These are phyloP conservation scores for Saitoella complicata DNA, from an alignment of 805 yeast genomes.

Conservation along the genomic window DNA sequence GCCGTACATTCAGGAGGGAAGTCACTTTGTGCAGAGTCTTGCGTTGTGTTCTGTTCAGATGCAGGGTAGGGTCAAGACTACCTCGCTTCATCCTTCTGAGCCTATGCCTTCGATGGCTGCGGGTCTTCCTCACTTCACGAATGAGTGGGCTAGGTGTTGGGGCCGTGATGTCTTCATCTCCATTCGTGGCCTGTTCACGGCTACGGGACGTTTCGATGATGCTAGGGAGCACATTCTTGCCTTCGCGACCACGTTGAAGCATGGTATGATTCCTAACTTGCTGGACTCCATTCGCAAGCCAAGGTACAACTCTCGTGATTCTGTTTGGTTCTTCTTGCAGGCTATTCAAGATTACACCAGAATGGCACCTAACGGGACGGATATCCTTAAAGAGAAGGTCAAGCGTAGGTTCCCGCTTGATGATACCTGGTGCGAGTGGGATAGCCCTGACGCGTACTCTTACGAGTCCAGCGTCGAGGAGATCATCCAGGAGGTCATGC, in stretches of 20 bases:
- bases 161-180: slow-evolving; percentile 92
- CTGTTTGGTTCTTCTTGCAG: slow-evolving; percentile 88
- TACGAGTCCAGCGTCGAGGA: slow-evolving; percentile 58
- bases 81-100: slow-evolving; percentile 54
- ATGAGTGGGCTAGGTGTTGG: slow-evolving; percentile 93
- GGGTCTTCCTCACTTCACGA: slow-evolving; percentile 86
- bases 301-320: slow-evolving; percentile 89
- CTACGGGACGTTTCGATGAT: slow-evolving; percentile 61
- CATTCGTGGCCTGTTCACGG: slow-evolving; percentile 61
- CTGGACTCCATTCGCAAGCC: slow-evolving; percentile 90
- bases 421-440: slow-evolving; percentile 55
- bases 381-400: slow-evolving; percentile 53
- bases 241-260: slow-evolving; percentile 82
- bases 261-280: slow-evolving; percentile 86
- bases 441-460: slow-evolving; percentile 61
- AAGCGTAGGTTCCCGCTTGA: slow-evolving; percentile 78
- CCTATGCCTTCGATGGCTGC: slow-evolving; percentile 72
- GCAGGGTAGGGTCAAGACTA: slow-evolving; percentile 56
- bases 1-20: slow-evolving; percentile 35
- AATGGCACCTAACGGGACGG: slow-evolving; percentile 50
- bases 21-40: slow-evolving; percentile 61
- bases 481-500: slow-evolving; percentile 60
- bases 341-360: slow-evolving; percentile 69
- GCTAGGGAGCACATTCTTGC: slow-evolving; percentile 70
- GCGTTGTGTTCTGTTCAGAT: slow-evolving; percentile 75